Conservation (phyloP, 495 filamentous ascomycete genomes). For the Neurospora tetraspora region DNA sequence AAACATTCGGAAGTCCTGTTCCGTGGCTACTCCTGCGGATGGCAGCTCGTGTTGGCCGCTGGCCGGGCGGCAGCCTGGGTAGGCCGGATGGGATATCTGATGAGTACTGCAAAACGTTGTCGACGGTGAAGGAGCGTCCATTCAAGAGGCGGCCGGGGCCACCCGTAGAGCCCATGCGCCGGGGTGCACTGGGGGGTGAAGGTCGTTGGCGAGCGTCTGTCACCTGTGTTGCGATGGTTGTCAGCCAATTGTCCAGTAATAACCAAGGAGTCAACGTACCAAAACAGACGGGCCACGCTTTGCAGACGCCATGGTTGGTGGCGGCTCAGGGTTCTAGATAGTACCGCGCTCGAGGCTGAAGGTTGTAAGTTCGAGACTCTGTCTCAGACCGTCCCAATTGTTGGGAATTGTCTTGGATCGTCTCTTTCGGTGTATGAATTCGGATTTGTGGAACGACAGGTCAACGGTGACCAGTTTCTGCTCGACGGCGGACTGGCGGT, state of each 20-base stretch:
- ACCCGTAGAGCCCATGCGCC: slow-evolving; percentile 4
- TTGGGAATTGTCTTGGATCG: neutral
- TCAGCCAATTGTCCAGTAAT: neutral
- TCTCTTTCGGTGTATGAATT: neutral
- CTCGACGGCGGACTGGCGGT: neutral
- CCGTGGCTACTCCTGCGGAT: slow-evolving; percentile 30
- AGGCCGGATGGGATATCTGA: slow-evolving; percentile 95
- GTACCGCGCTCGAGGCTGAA: neutral
- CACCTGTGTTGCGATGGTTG: slow-evolving; percentile 12
- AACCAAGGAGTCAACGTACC: slow-evolving; percentile 9
- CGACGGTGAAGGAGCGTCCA: slow-evolving; percentile 86
- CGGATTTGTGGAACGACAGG: neutral
- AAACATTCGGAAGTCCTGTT: slow-evolving; percentile 28
- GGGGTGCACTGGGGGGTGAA: slow-evolving; percentile 9
- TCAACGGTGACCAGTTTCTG: neutral
- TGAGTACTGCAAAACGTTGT: slow-evolving; percentile 88
- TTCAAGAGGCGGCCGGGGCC: slow-evolving; percentile 22
- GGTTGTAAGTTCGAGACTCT: neutral
- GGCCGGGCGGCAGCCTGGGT: slow-evolving; percentile 60
- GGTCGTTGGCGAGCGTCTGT: slow-evolving; percentile 29
- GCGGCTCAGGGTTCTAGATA: neutral
- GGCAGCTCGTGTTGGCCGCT: slow-evolving; percentile 40
- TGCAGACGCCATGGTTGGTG: slow-evolving; percentile 17
- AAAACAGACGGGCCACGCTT: slow-evolving; percentile 28
- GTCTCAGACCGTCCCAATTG: neutral